Conservation (phyloP, 352 stramenopile species). For the Phytophthora pini region DNA sequence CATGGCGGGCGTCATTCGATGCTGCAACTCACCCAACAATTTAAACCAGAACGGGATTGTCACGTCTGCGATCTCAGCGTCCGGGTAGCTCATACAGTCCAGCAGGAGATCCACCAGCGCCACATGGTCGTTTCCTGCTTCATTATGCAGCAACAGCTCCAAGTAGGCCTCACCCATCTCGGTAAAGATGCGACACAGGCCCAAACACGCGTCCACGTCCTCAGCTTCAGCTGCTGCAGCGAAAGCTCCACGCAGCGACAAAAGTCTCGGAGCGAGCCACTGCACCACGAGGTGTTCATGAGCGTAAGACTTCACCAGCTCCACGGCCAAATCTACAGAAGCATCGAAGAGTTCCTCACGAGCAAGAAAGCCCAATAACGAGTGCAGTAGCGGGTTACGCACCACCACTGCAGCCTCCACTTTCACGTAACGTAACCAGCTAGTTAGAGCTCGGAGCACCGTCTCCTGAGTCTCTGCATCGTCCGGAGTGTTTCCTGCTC, state of each 20-base stretch:
- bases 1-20: slow-evolving; percentile 26
- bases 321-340: slow-evolving; percentile 81
- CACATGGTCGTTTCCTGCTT: slow-evolving; percentile 52
- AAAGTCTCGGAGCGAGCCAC: slow-evolving; percentile 80
- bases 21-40: slow-evolving; percentile 60
- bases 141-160: slow-evolving; percentile 61
- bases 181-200: slow-evolving; percentile 90
- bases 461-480: slow-evolving; percentile 54
- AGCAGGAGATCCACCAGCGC: slow-evolving; percentile 84
- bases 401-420: slow-evolving; percentile 53
- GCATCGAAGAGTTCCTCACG: slow-evolving; percentile 87
- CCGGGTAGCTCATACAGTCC: slow-evolving; percentile 87
- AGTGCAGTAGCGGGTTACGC: slow-evolving; percentile 74
- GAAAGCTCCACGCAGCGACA: slow-evolving; percentile 71
- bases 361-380: slow-evolving; percentile 63
- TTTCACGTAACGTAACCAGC: slow-evolving; percentile 68
- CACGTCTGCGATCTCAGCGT: slow-evolving; percentile 83
- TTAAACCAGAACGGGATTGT: slow-evolving; percentile 88
- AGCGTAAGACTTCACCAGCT: slow-evolving; percentile 74
- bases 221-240: slow-evolving; percentile 54
- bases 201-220: slow-evolving; percentile 77
- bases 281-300: slow-evolving; percentile 65
- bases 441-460: slow-evolving; percentile 63
- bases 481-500: slow-evolving; percentile 22
- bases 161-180: slow-evolving; percentile 91